A percentile compares a stretch with the other conserved stretches of the same genome.
Evolutionary conservation across 306 rosid species (phyloP).

Genomic region (Lotus japonicus): DNA sequence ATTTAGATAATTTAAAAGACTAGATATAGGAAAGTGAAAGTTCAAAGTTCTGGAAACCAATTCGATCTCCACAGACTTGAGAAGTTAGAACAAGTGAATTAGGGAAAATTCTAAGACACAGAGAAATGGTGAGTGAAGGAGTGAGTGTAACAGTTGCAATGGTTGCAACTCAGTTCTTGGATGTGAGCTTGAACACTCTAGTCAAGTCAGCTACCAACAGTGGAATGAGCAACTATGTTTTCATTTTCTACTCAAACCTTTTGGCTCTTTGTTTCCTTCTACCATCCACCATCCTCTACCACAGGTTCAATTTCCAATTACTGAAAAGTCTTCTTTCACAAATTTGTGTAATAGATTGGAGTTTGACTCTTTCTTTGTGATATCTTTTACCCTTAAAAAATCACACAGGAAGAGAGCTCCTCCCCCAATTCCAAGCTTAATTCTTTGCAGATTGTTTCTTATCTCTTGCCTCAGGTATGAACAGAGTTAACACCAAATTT

Average conservation of each 20-base stretch:
- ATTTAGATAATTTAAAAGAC: too few relatives aligned
- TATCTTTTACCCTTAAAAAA: background rate
- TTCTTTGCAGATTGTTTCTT: conserved; percentile 24
- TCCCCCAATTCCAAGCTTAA: conserved; percentile 13
- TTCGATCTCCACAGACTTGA: too few relatives aligned
- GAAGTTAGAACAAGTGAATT: background rate
- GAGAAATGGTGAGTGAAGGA: conserved; percentile 20
- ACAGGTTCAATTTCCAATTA: conserved; percentile 9
- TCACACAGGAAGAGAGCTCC: conserved; percentile 29
- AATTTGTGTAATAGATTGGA: background rate
- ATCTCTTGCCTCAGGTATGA: conserved; percentile 26
- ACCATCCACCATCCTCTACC: conserved; percentile 24
- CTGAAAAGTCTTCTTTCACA: background rate
- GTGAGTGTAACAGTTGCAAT: conserved; percentile 21
- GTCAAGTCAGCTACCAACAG: conserved; percentile 23
- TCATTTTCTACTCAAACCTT: conserved; percentile 27
- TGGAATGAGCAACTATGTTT: conserved; percentile 38
- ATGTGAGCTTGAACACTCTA: conserved; percentile 28
- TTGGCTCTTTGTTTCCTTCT: conserved; percentile 33
- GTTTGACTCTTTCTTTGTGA: background rate
- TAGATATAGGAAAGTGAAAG: too few relatives aligned
- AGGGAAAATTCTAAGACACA: background rate
- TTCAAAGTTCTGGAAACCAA: too few relatives aligned
- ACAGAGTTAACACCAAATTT: background rate
- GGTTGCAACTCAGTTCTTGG: conserved; percentile 28